Base-by-base conservation (phyloP, 164 flowering plant species). In the Sedum album region DNA sequence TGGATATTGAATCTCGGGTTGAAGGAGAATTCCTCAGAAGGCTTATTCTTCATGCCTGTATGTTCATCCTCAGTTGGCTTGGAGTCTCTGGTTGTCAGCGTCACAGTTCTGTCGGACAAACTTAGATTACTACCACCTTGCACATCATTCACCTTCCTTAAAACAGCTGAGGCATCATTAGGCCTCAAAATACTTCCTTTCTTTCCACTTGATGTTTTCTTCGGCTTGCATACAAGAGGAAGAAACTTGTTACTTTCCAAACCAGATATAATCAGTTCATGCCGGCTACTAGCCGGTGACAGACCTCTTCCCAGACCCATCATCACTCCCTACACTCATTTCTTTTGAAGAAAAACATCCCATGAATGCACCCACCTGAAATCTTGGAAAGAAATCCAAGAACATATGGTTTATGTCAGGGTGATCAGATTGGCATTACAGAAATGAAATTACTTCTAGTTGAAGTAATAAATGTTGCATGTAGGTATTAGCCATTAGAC, bases 211-310 rank as follows among this genome's bases (percentile, higher is more conserved):
- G 28, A 51, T 21, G 28, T 23, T 1, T 51, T 51, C 25, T 5
- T 51, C 1, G 57, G 57, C 26, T 51, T 51, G 26, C 9, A 6
- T 0, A 51, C 1, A 23, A 51, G 57, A 21, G 57, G 57, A n/a
- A 51, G 57, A 51, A 51, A 51, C 57, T 51, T 51, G 57, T 51
- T 51, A 51, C 57, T 51, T 6, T 51, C 57, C 57, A 51, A 26
- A 51, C 57, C 57, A 23, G 57, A 51, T 5, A 51, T n/a, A 5
- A 21, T 51, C 57, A 51, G 57, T 8, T 35, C 38, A 35, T 35
- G 38, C 7, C 38, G 38, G 7, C 38, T 35, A 7, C 7, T 35
- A 7, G 38, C 38, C 7, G 38, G 38, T 35, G 38, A 14, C 26
- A 1, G 13, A 1, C 8, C 57, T 23, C 28, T 51, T 51, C 23